These are phyloP conservation scores for Epichloe bromicola DNA, from an alignment of 2,329 filamentous ascomycete genomes.

Conservation along the genomic window DNA sequence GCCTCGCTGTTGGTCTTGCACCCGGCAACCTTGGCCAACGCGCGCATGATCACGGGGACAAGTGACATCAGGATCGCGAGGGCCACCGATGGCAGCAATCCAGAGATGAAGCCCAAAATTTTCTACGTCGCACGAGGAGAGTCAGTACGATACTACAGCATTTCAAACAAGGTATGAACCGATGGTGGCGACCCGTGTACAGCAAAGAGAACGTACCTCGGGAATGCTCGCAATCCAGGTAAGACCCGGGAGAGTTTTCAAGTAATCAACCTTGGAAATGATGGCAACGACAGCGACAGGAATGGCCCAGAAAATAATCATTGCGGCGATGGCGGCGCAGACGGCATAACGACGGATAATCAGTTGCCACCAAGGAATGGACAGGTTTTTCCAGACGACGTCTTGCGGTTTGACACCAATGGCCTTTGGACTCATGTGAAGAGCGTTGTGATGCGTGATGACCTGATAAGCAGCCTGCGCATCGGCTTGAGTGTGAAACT, in stretches of 20 bases:
- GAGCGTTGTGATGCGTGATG: conserved; percentile 64
- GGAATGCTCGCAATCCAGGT: conserved; percentile 64
- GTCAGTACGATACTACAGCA: neutral
- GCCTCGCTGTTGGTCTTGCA: conserved; percentile 66
- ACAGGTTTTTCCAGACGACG: conserved; percentile 74
- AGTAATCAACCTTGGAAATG: conserved; percentile 68
- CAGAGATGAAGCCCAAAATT: conserved; percentile 69
- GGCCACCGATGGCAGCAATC: conserved; percentile 66
- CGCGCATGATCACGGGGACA: conserved; percentile 54
- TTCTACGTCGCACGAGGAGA: conserved; percentile 9
- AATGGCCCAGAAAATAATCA: conserved; percentile 77
- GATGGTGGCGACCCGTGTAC: neutral
- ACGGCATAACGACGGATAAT: conserved; percentile 55
- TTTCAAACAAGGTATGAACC: neutral
- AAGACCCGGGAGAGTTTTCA: conserved; percentile 56
- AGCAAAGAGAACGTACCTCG: conserved; percentile 9
- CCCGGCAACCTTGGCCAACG: conserved; percentile 64
- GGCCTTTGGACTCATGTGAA: conserved; percentile 75
- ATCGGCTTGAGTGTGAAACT: conserved; percentile 70
- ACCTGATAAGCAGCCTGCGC: conserved; percentile 79
- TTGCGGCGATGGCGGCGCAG: conserved; percentile 51
- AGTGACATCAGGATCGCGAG: conserved; percentile 73
- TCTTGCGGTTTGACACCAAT: conserved; percentile 72
- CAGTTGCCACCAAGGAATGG: conserved; percentile 57
- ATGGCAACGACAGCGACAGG: conserved; percentile 68